A percentile compares a stretch with the other conserved stretches of the same genome.
Evolutionary conservation across 2,329 filamentous ascomycete genomes (phyloP).

Genomic region (Claviceps digitariae): DNA sequence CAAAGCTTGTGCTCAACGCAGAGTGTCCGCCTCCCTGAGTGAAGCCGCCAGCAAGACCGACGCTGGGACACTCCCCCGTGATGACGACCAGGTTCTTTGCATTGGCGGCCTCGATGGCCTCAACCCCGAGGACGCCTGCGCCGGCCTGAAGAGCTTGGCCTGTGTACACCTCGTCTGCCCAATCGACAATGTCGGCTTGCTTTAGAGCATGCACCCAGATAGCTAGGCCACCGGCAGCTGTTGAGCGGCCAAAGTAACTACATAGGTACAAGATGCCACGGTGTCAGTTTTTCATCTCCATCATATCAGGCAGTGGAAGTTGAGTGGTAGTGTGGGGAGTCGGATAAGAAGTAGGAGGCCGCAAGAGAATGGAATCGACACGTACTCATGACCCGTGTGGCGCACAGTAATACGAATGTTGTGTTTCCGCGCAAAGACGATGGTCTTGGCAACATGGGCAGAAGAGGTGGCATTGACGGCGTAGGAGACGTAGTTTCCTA

Average conservation of each 20-base stretch:
- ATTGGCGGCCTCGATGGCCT: background rate
- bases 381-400: constrained; percentile 40
- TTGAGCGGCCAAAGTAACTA: constrained; percentile 32
- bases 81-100: background rate
- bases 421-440: constrained; percentile 17
- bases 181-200: constrained; percentile 14
- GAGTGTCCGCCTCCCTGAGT: no score
- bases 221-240: constrained; percentile 42
- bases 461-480: constrained; percentile 18
- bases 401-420: constrained; percentile 36
- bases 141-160: background rate
- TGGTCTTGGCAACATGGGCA: constrained; percentile 19
- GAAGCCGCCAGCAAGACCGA: no score
- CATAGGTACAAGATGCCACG: background rate
- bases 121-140: background rate
- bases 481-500: constrained; percentile 28
- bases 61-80: background rate
- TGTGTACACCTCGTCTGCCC: background rate
- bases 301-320: background rate
- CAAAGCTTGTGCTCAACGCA: no score
- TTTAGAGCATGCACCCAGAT: constrained; percentile 46
- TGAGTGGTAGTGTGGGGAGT: background rate
- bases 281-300: background rate
- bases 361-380: constrained; percentile 2
- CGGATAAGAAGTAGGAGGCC: background rate